Conservation (phyloP, 2,329 filamentous ascomycete genomes). For the Fusarium pilosicola region DNA sequence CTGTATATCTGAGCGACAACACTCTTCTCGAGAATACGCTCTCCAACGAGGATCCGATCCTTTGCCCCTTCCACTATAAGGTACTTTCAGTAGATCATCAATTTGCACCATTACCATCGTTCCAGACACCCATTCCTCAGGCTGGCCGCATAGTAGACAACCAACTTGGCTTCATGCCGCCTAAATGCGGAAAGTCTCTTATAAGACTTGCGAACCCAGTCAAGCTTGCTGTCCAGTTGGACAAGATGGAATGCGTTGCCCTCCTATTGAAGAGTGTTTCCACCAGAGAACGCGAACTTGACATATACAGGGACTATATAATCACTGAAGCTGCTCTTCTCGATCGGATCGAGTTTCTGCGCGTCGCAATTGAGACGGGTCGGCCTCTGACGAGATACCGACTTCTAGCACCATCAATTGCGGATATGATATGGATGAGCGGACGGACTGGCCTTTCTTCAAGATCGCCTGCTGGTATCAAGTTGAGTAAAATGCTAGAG, state of each 20-base stretch:
- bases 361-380: not conserved
- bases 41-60: not conserved
- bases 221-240: not conserved
- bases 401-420: not conserved
- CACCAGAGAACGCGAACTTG: rapidly evolving
- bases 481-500: not conserved
- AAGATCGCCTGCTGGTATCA: not conserved
- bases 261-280: not conserved
- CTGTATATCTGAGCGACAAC: not conserved
- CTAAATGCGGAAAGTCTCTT: not conserved
- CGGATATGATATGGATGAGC: not conserved
- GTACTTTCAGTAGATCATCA: rapidly evolving
- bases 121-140: not conserved
- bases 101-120: not conserved
- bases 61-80: not conserved
- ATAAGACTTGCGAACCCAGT: not conserved
- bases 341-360: not conserved
- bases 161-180: not conserved
- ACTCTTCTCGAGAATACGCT: not conserved
- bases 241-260: not conserved
- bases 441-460: not conserved
- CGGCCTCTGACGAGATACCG: not conserved
- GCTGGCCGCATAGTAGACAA: not conserved
- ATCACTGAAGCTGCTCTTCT: not conserved
- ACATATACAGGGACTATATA: not conserved